Conservation (phyloP, 768 basidiomycete genomes). For the Cubamyces sp. region DNA sequence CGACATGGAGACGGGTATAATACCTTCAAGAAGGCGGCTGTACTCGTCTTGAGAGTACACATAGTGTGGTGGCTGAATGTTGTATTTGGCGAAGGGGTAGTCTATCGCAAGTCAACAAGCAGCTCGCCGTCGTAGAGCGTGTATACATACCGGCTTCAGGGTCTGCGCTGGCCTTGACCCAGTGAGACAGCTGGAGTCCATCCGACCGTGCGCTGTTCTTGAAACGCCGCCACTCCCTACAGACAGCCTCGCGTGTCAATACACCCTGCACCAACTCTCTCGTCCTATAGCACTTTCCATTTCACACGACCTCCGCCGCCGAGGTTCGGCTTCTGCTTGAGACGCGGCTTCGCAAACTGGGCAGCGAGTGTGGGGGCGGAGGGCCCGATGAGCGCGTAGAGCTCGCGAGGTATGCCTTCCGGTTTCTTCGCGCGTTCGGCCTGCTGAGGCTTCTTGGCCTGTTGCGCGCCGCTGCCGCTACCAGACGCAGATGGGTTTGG, state of each 20-base stretch:
- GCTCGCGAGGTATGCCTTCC: constrained; percentile 90
- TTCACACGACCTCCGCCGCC: constrained; percentile 64
- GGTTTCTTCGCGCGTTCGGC: constrained; percentile 60
- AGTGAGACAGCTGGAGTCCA: constrained; percentile 75
- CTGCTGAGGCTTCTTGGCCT: constrained; percentile 47
- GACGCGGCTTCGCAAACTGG: constrained; percentile 76
- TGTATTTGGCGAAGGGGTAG: constrained; percentile 85
- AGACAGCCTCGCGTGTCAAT: not conserved
- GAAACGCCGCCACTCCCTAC: constrained; percentile 81
- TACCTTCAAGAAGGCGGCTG: constrained; percentile 74
- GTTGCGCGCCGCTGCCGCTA: constrained; percentile 42
- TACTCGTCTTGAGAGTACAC: constrained; percentile 90
- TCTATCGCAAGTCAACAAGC: constrained; percentile 43
- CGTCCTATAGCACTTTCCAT: constrained; percentile 53
- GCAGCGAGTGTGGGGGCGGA: constrained; percentile 85
- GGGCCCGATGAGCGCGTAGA: constrained; percentile 94
- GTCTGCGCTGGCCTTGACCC: constrained; percentile 70
- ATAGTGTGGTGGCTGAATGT: constrained; percentile 64
- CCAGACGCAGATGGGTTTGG: constrained; percentile 44
- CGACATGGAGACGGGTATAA: not conserved
- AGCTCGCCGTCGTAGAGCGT: not conserved
- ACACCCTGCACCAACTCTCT: not conserved
- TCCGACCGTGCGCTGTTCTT: constrained; percentile 73
- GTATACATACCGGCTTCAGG: constrained; percentile 53
- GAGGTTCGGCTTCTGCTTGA: constrained; percentile 86